These are phyloP conservation scores for Lecanicillium sp. DNA, from an alignment of 2,329 filamentous ascomycete genomes.

Conservation along the genomic window DNA sequence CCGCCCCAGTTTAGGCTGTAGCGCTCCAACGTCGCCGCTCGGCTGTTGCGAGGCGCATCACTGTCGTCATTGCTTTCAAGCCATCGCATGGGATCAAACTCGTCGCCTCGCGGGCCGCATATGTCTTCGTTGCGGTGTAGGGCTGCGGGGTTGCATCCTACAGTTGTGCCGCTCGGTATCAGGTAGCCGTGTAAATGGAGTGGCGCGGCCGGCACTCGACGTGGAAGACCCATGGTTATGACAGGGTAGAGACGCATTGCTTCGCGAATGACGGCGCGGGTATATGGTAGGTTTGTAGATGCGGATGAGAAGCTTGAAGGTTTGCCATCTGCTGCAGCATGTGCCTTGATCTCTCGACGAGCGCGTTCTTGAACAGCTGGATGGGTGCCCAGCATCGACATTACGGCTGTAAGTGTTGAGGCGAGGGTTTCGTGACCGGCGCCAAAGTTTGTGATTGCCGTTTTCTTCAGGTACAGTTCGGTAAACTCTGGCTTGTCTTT, in stretches of 20 bases:
- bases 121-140: conserved; percentile 42
- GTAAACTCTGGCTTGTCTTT: conserved; percentile 36
- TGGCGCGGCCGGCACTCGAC: conserved; percentile 31
- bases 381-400: conserved; percentile 39
- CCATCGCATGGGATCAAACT: conserved; percentile 42
- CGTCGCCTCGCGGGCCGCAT: conserved; percentile 37
- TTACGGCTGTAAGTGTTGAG: conserved; percentile 40
- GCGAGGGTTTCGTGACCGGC: conserved; percentile 49
- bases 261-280: conserved; percentile 41
- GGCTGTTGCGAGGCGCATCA: conserved; percentile 15
- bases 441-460: conserved; percentile 48
- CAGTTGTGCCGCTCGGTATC: conserved; percentile 37
- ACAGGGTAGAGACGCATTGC: conserved; percentile 43
- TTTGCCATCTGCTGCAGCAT: conserved; percentile 3
- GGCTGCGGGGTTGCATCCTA: conserved; percentile 42
- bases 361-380: conserved; percentile 23
- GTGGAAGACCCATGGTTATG: conserved; percentile 42
- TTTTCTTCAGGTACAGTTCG: conserved; percentile 39
- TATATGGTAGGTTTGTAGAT: conserved; percentile 21
- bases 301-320: conserved; percentile 16
- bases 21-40: conserved; percentile 41
- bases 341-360: conserved; percentile 21
- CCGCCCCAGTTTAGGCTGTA: conserved; percentile 45
- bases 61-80: conserved; percentile 18
- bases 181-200: conserved; percentile 29